Percentiles rank a stretch among this genome's conserved stretches.
Conservation (phyloP, 2,329 filamentous ascomycete species). For the Hawksworthiomyces lignivorus region DNA sequence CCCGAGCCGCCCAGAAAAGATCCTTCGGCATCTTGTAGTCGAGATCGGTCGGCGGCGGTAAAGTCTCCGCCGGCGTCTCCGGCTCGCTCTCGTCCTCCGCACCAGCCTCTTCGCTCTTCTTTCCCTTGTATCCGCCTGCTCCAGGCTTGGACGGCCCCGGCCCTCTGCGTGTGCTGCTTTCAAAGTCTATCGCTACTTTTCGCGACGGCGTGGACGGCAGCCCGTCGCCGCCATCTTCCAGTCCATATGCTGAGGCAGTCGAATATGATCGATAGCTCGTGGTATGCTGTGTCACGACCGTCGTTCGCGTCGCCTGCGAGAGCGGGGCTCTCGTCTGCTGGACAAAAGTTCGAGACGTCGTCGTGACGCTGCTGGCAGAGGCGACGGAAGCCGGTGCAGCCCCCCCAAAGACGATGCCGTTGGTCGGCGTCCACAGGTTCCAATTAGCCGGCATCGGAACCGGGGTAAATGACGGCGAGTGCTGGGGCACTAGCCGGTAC, state of each 20-base stretch:
- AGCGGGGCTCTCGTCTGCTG: neutral
- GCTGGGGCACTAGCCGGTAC: neutral
- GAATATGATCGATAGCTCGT: too few species aligned
- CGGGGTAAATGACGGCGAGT: neutral
- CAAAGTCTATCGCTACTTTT: too few species aligned
- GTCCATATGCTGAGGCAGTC: too few species aligned
- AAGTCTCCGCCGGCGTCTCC: neutral
- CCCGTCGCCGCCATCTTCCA: too few species aligned
- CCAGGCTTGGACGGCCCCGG: too few species aligned
- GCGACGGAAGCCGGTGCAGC: constrained; percentile 4
- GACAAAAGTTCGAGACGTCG: neutral
- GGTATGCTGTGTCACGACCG: too few species aligned
- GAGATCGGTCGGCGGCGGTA: constrained; percentile 29
- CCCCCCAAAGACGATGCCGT: constrained; percentile 29
- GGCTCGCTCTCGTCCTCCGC: neutral
- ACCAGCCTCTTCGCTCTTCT: neutral
- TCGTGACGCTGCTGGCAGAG: neutral
- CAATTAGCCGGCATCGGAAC: constrained; percentile 7
- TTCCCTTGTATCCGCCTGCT: too few species aligned
- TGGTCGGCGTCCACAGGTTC: constrained; percentile 29
- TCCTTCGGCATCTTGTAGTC: constrained; percentile 40
- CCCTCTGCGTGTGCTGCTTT: too few species aligned
- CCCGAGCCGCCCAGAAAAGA: constrained; percentile 40
- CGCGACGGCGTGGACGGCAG: too few species aligned
- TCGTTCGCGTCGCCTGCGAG: too few species aligned